Evolutionary conservation across 228 moss, liverwort and hornwort genomes (phyloP).

Genomic region (Sphagnum magellanicum): DNA sequence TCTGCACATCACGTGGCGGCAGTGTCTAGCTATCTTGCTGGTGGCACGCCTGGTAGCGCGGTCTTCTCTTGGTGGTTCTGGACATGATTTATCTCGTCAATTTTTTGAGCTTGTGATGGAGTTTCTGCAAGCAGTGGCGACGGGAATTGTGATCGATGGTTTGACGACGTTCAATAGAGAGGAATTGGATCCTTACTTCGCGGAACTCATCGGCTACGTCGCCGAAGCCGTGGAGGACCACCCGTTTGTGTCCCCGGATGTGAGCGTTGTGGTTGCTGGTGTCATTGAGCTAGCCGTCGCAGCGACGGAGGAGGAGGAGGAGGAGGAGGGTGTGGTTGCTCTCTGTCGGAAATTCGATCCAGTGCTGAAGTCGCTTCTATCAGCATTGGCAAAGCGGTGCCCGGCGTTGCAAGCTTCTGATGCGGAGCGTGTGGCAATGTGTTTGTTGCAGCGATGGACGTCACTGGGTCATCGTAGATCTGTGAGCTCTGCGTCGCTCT

Average conservation of each 20-base stretch:
- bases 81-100: constrained; percentile 54
- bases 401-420: constrained; percentile 55
- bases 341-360: constrained; percentile 36
- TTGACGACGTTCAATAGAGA: constrained; percentile 66
- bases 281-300: constrained; percentile 44
- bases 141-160: constrained; percentile 37
- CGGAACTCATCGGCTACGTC: constrained; percentile 61
- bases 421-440: constrained; percentile 51
- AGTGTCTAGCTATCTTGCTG: constrained; percentile 67
- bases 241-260: constrained; percentile 31
- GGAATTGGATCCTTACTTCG: constrained; percentile 50
- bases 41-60: constrained; percentile 66
- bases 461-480: constrained; percentile 5
- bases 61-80: constrained; percentile 12
- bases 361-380: constrained; percentile 55
- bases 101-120: constrained; percentile 65
- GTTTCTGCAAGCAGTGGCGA: constrained; percentile 52
- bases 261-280: constrained; percentile 55
- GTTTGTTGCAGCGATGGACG: constrained; percentile 66
- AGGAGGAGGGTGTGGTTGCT: constrained; percentile 18
- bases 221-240: constrained; percentile 38
- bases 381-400: constrained; percentile 54
- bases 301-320: constrained; percentile 35
- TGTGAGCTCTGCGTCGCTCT: constrained; percentile 12
- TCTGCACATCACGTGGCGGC: constrained; percentile 52